Evolutionary conservation across 805 yeast species (phyloP), one percentile per base, ranked within the genome.

Genomic region (Monosporozyma servazzii): DNA sequence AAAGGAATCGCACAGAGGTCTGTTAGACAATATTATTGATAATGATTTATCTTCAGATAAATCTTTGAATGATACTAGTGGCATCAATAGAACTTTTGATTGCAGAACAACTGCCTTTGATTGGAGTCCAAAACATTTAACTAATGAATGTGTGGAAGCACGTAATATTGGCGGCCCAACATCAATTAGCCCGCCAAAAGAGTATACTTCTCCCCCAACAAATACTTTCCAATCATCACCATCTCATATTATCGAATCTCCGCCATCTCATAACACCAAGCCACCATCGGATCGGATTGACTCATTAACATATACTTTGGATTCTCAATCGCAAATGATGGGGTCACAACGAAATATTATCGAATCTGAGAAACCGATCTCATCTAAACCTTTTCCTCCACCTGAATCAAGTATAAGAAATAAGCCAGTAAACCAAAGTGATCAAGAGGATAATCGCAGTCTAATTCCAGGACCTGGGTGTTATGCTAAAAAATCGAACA

Each of bases 21-120:
- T 54, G 17, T 50, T 58, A 33, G 60, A 59, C 25, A 56, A 53
- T 17, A 47, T 58, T n/a, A 31, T 60, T 23, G 48, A 49, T 37
- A 56, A 56, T 23, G 57, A 53, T 40, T 47, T 54, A 7, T 52
- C 58, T 23, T n/a, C 23, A 10, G 49, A 40, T 20, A n/a, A 41
- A 29, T 40, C 30, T 23, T 10, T 25, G 7, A 20, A 21, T 20
- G 17, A 31, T 31, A 33, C 9, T 3, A 21, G 36, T 18, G n/a
- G 17, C 11, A 4, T 20, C 21, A n/a, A 33, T 15, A 41, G 23
- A 21, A 11, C 25, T 4, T 41, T 20, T 21, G 17, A 13, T 21
- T 10, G 21, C 17, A 41, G 11, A 18, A n/a, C 10, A 18, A 18
- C 5, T 10, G 25, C 25, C 10, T 39, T 15, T 18, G 25, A 25